Percentiles rank a stretch among this genome's conserved stretches.
Evolutionary conservation across 2,329 filamentous ascomycete genomes (phyloP).

Genomic region (Aspergillus arachidicola): DNA sequence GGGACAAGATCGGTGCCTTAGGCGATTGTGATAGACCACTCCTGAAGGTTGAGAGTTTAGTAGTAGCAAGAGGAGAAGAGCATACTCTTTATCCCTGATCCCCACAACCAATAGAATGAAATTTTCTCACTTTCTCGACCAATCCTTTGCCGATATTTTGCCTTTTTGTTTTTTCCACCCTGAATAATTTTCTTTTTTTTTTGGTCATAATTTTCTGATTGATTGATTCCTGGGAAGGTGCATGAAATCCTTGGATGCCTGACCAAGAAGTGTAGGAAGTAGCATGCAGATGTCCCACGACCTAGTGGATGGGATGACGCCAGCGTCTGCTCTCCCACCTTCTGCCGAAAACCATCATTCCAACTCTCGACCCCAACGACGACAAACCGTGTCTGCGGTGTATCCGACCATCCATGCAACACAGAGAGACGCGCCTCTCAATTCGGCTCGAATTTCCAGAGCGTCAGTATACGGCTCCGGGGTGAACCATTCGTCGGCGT

Average conservation of each 20-base stretch:
- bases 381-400: slow-evolving; percentile 25
- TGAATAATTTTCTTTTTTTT: not conserved
- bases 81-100: slow-evolving; percentile 8
- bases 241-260: slow-evolving; percentile 23
- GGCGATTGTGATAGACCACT: not conserved
- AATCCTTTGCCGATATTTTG: slow-evolving; percentile 2
- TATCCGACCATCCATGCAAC: slow-evolving; percentile 19
- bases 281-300: slow-evolving; percentile 22
- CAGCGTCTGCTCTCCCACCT: slow-evolving; percentile 6
- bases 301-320: slow-evolving; percentile 17
- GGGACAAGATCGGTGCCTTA: not conserved
- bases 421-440: slow-evolving; percentile 4
- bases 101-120: slow-evolving; percentile 17
- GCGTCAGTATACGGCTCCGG: not conserved
- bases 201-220: not conserved
- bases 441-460: not conserved
- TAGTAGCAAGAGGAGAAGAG: not conserved
- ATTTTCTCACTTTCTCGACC: slow-evolving; percentile 6
- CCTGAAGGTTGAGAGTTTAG: not conserved
- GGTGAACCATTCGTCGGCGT: not conserved
- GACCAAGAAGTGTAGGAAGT: slow-evolving; percentile 12
- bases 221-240: slow-evolving; percentile 14
- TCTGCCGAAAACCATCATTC: slow-evolving; percentile 11
- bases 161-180: not conserved
- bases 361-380: slow-evolving; percentile 14